These are phyloP conservation scores for Aspergillus vadensis DNA, from an alignment of 2,329 filamentous ascomycete species.

Conservation along the genomic window DNA sequence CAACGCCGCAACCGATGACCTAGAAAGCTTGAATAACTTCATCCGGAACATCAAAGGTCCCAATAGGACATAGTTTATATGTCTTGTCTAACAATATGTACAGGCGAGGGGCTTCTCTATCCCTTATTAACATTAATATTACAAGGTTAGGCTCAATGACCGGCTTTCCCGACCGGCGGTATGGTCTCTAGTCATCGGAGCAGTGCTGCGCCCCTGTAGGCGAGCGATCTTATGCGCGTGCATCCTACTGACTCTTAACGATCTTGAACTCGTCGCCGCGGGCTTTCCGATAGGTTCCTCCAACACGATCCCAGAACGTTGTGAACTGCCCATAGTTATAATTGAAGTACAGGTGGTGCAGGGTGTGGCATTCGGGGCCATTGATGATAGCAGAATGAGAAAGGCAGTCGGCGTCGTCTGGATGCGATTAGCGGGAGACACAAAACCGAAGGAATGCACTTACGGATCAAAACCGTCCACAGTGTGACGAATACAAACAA, in stretches of 20 bases:
- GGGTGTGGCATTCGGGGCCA: slow-evolving; percentile 90
- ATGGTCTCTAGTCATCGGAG: too few relatives aligned
- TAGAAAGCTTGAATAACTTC: slow-evolving; percentile 35
- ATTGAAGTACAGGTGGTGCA: slow-evolving; percentile 86
- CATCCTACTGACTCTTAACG: slow-evolving; percentile 10
- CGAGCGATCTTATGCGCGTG: too few relatives aligned
- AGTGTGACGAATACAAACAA: slow-evolving; percentile 92
- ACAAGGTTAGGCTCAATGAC: background rate
- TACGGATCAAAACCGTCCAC: slow-evolving; percentile 86
- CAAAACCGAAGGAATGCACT: slow-evolving; percentile 14
- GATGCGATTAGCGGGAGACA: background rate
- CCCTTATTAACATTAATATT: background rate
- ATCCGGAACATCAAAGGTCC: slow-evolving; percentile 26
- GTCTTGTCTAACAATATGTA: slow-evolving; percentile 2
- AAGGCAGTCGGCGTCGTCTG: slow-evolving; percentile 85
- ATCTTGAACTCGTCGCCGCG: slow-evolving; percentile 17
- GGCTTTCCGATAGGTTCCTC: slow-evolving; percentile 60
- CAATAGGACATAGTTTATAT: background rate
- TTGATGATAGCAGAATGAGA: slow-evolving; percentile 85
- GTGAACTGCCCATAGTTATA: slow-evolving; percentile 97
- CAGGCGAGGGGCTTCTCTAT: background rate
- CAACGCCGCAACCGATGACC: slow-evolving; percentile 31
- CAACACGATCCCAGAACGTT: slow-evolving; percentile 86
- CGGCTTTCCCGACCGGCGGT: too few relatives aligned
- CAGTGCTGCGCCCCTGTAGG: too few relatives aligned